A percentile compares a stretch with the other conserved stretches of the same genome.
These are phyloP conservation scores for Abelmoschus esculentus DNA, from an alignment of 345 rosid species.

Conservation along the genomic window DNA sequence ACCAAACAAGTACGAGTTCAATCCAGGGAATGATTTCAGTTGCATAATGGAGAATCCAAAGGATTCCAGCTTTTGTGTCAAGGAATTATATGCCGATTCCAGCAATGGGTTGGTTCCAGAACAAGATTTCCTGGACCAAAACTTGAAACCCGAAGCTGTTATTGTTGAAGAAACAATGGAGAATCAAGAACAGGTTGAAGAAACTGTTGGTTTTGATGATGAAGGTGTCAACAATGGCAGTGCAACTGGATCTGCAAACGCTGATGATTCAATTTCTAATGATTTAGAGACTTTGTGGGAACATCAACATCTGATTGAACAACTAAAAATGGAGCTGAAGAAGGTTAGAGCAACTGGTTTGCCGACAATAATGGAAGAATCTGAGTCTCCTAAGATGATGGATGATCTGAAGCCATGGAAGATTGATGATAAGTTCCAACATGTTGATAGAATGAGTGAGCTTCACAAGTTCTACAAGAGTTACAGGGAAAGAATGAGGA, in stretches of 20 bases:
- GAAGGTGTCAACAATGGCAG: neutral
- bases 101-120: neutral
- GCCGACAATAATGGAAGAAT: constrained; percentile 75
- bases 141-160: constrained; percentile 1
- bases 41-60: constrained; percentile 32
- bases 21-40: constrained; percentile 26
- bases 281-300: constrained; percentile 74
- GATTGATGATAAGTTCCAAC: constrained; percentile 62
- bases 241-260: neutral
- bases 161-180: constrained; percentile 1
- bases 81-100: constrained; percentile 27
- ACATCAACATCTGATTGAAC: constrained; percentile 91
- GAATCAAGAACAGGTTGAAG: constrained; percentile 13
- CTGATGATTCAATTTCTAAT: constrained; percentile 7
- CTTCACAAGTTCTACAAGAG: constrained; percentile 83
- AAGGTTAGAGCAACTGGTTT: constrained; percentile 77
- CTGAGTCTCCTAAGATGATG: constrained; percentile 62
- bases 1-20: constrained; percentile 31
- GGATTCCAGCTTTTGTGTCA: constrained; percentile 32
- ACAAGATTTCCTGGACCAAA: constrained; percentile 1
- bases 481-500: constrained; percentile 84
- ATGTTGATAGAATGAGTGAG: constrained; percentile 58
- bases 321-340: constrained; percentile 79
- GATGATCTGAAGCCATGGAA: constrained; percentile 92
- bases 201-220: constrained; percentile 19